Evolutionary conservation across 2,329 filamentous ascomycete genomes (phyloP), one percentile per base, ranked within the genome.

Genomic region (Aspergillus clavatus): DNA sequence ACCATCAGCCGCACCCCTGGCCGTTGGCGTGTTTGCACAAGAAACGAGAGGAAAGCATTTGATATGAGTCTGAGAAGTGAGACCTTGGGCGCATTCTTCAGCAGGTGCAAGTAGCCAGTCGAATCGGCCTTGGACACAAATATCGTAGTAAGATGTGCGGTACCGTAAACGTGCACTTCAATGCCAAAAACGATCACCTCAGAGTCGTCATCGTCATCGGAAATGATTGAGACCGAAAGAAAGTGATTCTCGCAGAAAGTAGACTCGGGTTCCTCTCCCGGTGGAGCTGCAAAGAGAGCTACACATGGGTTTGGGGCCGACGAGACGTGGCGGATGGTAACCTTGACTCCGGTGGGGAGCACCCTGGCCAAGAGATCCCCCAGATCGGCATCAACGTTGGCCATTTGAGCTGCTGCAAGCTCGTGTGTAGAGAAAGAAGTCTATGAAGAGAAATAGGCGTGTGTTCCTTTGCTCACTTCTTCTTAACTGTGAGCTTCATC

Each of bases 61-160:
- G 83, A 85, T 36, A 94, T 78, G 24, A 82, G 76, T 51, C 86
- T 82, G 6, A 72, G 61, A 40, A 95, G 78, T 0, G 89, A 89
- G 3, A 87, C 79, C 75, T 54, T 78, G 12, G 83, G 79, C 0
- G 87, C 72, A 14, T 58, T 40, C 38, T 79, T 71, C 27, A 90
- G 72, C 2, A 85, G 74, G 54, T 83, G 75, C 7, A 96, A 72
- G 62, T 89, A 94, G 19, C 94, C 93, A 0, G 91, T 96, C 7
- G 93, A 96, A 70, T 98, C 93, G 39, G 93, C 93, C 69, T 98
- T 98, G 52, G 90, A 91, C 19, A 98, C 85, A 65, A 98, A 98
- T 43, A 97, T 78, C 3, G 87, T 96, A 1, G 86, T 95, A 19
- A 89, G 79, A 56, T 80, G 79, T 37, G 80, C 79, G 0, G 90